Evolutionary conservation across 805 yeast genomes (phyloP), one percentile per base, ranked within the genome.

Genomic region (Starmerella sirachaensis): DNA sequence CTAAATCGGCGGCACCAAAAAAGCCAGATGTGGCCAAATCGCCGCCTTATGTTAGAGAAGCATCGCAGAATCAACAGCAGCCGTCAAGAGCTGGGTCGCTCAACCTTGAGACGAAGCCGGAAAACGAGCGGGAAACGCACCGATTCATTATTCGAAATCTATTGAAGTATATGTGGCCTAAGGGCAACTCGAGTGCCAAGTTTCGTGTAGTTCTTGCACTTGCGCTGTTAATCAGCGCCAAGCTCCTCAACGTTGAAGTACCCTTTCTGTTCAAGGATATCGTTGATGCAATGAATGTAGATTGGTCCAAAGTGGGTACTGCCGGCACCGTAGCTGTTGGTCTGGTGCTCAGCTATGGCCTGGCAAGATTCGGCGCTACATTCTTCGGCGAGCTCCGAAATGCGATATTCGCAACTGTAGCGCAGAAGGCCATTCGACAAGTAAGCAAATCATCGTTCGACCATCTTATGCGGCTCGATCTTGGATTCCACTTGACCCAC

Each of bases 391-490:
- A 91, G 57, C 64, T 91, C 45, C 66, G 97, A 50, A 91, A 91
- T 56, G 98, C 98, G 0, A 76, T 91, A 5, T 91, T 91, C 64
- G 96, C 97, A 0, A 72, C 79, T 18, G 98, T 91, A 21, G 93
- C 95, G 10, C 98, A 91, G 58, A 74, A 76, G 51, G 96, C 98
- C 18, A 88, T 91, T 51, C 74, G 84, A 56, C 70, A 77, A 37
- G 96, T 91, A 24, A 94, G 97, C 2, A 65, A 76, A 33, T 82
- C 80, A 53, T 85, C 96, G 0, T 91, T 88, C 58, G 67, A 64
- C 30, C 97, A 88, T 57, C 63, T 91, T 36, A 66, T 91, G 58
- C 74, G 73, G 50, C 66, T 91, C 58, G 98, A 91, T 60, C 62
- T 86, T 38, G 79, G 83, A 16, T 91, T 88, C 70, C 98, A 91